Base-by-base conservation (phyloP, 2,329 filamentous ascomycete species). In the Aspergillus piperis region DNA sequence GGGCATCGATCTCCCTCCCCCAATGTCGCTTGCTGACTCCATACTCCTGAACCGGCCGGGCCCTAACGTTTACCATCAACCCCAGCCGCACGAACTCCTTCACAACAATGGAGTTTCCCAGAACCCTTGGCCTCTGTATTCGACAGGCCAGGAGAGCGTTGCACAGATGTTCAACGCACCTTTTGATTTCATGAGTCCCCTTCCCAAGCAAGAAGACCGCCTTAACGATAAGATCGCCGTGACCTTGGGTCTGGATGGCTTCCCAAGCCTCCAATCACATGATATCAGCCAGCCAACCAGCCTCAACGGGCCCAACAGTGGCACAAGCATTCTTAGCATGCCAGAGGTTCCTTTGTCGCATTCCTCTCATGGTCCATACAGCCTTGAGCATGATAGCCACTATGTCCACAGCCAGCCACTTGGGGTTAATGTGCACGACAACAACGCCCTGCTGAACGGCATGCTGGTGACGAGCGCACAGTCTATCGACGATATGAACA, bases 101-200 rank as follows among this genome's bases (percentile, higher is more conserved):
- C 71, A 72, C 41, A 68, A 64, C 4, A 66, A 64, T n/a, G 61
- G 62, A 23, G 65, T 67, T n/a, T 55, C 70, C 2, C 75, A 75
- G n/a, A 64, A 69, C 1, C 72, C 71, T 49, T 77, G 75, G 75
- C 70, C 73, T 3, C 54, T 76, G 57, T 77, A 77, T 52, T 65
- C 64, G n/a, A 65, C 71, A 3, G 65, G 72, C 25, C 71, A 74
- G 56, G 74, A 77, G n/a, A 71, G 68, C 27, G 68, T 76, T 32
- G 61, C 67, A 55, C 70, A 72, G 58, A 69, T 77, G 11, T 77
- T 73, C 61, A 71, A 69, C 17, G 67, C 68, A 3, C 61, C 71
- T 2, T 71, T 75, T 38, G 75, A 77, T 60, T 75, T 77, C 39
- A 57, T 77, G 59, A 64, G 65, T 51, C 61, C 71, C 7, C 75